phyloP scores from a whole-genome alignment of 495 filamentous ascomycete genomes.

The Letharia lupina region DNA sequence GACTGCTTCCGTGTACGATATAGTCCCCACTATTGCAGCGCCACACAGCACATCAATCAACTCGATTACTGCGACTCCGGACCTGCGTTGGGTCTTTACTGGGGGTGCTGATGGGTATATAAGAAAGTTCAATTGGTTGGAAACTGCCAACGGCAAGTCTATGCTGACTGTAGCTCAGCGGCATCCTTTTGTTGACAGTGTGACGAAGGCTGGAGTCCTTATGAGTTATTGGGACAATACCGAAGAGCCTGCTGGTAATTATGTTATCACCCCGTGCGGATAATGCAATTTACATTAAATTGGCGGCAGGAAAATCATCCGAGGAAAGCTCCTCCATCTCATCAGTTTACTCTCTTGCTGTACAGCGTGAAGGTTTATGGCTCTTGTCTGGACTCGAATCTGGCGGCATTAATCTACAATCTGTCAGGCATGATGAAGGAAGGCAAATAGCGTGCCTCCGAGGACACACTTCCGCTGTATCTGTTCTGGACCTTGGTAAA shows the following conservation, averaged over 20 bases:
- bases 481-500: slow-evolving; percentile 68
- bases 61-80: slow-evolving; percentile 79
- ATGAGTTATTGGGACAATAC: slow-evolving; percentile 96
- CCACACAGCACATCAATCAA: slow-evolving; percentile 96
- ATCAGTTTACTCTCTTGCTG: slow-evolving; percentile 88
- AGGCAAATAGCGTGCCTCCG: slow-evolving; percentile 73
- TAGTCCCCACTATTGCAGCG: slow-evolving; percentile 92
- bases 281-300: slow-evolving; percentile 22
- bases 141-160: slow-evolving; percentile 88
- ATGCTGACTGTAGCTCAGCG: slow-evolving; percentile 91
- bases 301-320: slow-evolving; percentile 26
- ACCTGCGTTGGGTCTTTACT: slow-evolving; percentile 91
- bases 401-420: slow-evolving; percentile 86
- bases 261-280: neutral
- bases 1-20: slow-evolving; percentile 83
- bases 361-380: slow-evolving; percentile 86
- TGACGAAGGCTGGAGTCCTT: slow-evolving; percentile 84
- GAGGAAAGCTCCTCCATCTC: slow-evolving; percentile 55
- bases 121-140: slow-evolving; percentile 90
- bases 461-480: slow-evolving; percentile 86
- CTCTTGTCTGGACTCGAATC: slow-evolving; percentile 81
- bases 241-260: slow-evolving; percentile 39
- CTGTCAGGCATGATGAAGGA: slow-evolving; percentile 91
- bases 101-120: slow-evolving; percentile 93
- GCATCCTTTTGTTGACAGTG: slow-evolving; percentile 96